Base-by-base conservation (phyloP, 345 rosid species). In the Eucalyptus decipiens region DNA sequence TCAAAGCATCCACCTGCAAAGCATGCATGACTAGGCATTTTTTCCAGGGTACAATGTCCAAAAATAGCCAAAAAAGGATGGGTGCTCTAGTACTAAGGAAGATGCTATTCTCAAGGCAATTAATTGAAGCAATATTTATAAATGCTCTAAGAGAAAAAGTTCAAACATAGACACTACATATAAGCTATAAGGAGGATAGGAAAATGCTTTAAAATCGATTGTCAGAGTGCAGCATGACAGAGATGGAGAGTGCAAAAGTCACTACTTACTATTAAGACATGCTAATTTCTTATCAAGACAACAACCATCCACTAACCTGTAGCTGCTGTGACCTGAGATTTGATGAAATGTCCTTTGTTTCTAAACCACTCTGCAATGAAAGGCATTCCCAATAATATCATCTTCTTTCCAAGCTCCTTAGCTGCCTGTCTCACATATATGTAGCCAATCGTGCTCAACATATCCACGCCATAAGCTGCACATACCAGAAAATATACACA, bases 341-440 rank as follows among this genome's bases (percentile, higher is more conserved):
- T 98, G 89, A 96, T 95, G 89, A 91, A 94, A 87, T 97, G 99
- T 67, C 99, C 99, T 92, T 97, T 96, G 92, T 95, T 96, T 93
- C 99, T 96, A 91, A 97, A 96, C 99, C 99, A 97, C 92, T 97
- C 99, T 21, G 99, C 99, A 87, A 97, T 76, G 37, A 98, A 98
- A 37, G 99, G 99, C 89, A 96, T 95, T 88, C 99, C 99, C 52
- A 97, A 92, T 90, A 94, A 95, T 42, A 93, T 95, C 5, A 96
- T 97, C 91, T 97, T 96, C 92, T 96, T 97, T 85, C 99, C 99
- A 65, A 98, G 99, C 93, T 98, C 99, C 93, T 95, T 97, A 19
- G 99, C 99, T 15, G 98, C 98, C 92, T 97, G 99, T 90, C 99
- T 94, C 89, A 89, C 96, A 90, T 98, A 98, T 83, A 98, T 96